Base-by-base conservation (phyloP, 345 rosid genomes). In the Excoecaria agallocha region DNA sequence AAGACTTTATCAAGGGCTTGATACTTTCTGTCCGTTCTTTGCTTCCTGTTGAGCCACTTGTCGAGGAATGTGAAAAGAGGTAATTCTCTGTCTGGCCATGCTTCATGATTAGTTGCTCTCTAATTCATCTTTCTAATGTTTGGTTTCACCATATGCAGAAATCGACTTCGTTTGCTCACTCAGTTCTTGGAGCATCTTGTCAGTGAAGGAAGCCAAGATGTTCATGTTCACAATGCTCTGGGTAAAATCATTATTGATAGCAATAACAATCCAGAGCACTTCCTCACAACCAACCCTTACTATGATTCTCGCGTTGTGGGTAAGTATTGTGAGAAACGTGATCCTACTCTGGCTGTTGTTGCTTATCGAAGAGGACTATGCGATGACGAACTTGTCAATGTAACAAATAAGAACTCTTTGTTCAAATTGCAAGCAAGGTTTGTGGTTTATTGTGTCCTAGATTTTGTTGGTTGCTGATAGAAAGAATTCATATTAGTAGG, bases 101-200 rank as follows among this genome's bases (percentile, higher is more conserved):
- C 30, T 20, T 51, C 56, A 6, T 61, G 24, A 68, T 13, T 35
- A n/a, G 17, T 22, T 55, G 5, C 22, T 19, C 50, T 48, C 35
- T 49, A 57, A 62, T 58, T 58, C 62, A 54, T 37, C 35, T 6
- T 68, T 61, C 85, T 84, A 72, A 86, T 71, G 8, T 69, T 58
- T 66, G 74, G 43, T 7, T 76, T 76, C 73, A 58, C 54, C 51
- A 19, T 77, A 78, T 82, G 46, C 87, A 96, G 99, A 83, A 96
- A 96, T 77, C 98, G 98, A 10, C 98, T 96, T 72, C 99, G 98
- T 71, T 88, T 96, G 80, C 99, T 96, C 74, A 91, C 99, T 72
- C 99, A 96, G 78, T 96, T 96, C 84, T 82, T 96, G 89, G 99
- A 96, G 90, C 98, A 96, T 88, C 90, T 96, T 75, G 99, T 96